A percentile compares a stretch with the other conserved stretches of the same genome.
phyloP scores from a whole-genome alignment of 2,329 filamentous ascomycete species.

The Fonsecaea pedrosoi region DNA sequence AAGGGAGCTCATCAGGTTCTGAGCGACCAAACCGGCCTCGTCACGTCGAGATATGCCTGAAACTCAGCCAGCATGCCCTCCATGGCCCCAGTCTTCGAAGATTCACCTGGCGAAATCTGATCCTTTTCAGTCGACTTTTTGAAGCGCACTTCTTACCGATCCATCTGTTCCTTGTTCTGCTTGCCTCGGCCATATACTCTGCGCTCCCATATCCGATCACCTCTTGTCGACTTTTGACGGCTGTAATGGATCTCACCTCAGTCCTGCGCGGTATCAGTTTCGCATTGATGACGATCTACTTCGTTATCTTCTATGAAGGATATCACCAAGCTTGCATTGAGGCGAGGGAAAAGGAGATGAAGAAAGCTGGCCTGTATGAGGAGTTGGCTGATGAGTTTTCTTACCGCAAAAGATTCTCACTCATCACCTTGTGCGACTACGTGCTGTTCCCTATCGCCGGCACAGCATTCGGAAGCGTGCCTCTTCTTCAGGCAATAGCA shows the following conservation, averaged over 20 bases:
- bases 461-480: constrained; percentile 71
- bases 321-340: constrained; percentile 69
- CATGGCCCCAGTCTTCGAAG: constrained; percentile 58
- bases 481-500: constrained; percentile 70
- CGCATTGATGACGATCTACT: constrained; percentile 67
- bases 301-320: constrained; percentile 68
- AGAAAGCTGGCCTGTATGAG: constrained; percentile 66
- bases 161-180: constrained; percentile 69
- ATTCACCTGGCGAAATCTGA: constrained; percentile 60
- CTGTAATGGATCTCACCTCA: constrained; percentile 67
- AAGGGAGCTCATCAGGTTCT: not conserved
- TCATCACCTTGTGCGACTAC: constrained; percentile 68
- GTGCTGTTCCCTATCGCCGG: constrained; percentile 71
- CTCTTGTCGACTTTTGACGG: constrained; percentile 59
- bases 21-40: constrained; percentile 12
- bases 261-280: constrained; percentile 67
- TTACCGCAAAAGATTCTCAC: constrained; percentile 61
- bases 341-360: constrained; percentile 70
- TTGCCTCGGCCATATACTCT: constrained; percentile 67
- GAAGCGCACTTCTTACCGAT: constrained; percentile 75
- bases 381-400: constrained; percentile 68
- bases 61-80: constrained; percentile 64
- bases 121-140: constrained; percentile 71
- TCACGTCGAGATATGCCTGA: constrained; percentile 43
- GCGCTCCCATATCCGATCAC: constrained; percentile 58